Evolutionary conservation across 2,329 filamentous ascomycete genomes (phyloP).

Genomic region (Sclerotiophoma versabilis): DNA sequence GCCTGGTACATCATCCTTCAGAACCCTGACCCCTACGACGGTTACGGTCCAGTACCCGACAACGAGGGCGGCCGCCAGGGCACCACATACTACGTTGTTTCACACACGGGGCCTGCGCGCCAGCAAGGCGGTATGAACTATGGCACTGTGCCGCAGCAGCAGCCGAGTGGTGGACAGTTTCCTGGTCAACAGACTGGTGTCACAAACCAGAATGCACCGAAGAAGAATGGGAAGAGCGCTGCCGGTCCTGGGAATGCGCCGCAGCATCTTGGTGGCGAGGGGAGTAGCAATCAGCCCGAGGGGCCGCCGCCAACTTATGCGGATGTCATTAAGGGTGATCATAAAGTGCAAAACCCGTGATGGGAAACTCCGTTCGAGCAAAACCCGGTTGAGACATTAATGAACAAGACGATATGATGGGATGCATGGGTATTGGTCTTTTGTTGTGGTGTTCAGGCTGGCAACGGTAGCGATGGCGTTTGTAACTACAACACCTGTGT

Average conservation of each 20-base stretch:
- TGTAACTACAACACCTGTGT: too few relatives aligned
- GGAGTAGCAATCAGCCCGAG: conserved; percentile 43
- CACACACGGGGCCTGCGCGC: conserved; percentile 49
- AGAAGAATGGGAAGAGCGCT: conserved; percentile 15
- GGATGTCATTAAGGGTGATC: conserved; percentile 85
- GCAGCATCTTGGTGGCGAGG: conserved; percentile 30
- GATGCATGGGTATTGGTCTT: background rate
- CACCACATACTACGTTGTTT: conserved; percentile 38
- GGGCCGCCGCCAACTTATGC: conserved; percentile 82
- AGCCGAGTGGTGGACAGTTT: conserved; percentile 51
- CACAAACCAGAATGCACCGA: conserved; percentile 31
- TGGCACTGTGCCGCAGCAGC: conserved; percentile 50
- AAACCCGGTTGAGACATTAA: background rate
- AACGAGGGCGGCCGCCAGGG: conserved; percentile 54
- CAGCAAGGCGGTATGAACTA: conserved; percentile 40
- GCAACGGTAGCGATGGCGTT: background rate
- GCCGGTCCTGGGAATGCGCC: conserved; percentile 14
- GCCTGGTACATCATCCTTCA: conserved; percentile 98
- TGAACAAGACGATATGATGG: background rate
- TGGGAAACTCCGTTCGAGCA: too few relatives aligned
- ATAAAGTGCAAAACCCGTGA: conserved; percentile 76
- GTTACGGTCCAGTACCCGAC: conserved; percentile 68
- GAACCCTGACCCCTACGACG: conserved; percentile 73
- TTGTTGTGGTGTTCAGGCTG: background rate
- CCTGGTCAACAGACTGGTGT: conserved; percentile 52